phyloP scores from a whole-genome alignment of 2,329 filamentous ascomycete species.

The Verticillium albo-atrum region DNA sequence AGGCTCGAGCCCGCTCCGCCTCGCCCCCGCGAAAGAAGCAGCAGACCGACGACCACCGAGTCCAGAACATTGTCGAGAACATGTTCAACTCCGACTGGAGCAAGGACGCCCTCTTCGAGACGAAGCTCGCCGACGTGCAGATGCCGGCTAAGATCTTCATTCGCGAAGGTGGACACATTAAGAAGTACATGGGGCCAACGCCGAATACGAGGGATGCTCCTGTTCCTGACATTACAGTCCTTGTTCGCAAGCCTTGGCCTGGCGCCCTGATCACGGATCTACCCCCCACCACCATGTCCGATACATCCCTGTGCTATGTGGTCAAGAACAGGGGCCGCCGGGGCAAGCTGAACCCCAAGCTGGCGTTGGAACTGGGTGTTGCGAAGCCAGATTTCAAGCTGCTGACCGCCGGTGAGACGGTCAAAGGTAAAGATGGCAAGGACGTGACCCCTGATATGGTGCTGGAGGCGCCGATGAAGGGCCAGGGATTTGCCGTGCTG shows the following conservation, averaged over 20 bases:
- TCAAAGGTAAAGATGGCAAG: slow-evolving; percentile 59
- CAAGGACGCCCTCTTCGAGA: slow-evolving; percentile 64
- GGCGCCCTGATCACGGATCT: slow-evolving; percentile 59
- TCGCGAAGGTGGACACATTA: slow-evolving; percentile 58
- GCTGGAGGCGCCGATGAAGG: slow-evolving; percentile 60
- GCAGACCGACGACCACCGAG: neutral
- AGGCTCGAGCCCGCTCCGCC: neutral
- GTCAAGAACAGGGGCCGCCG: slow-evolving; percentile 71
- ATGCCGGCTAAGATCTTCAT: slow-evolving; percentile 69
- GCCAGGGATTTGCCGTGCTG: slow-evolving; percentile 72
- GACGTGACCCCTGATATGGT: slow-evolving; percentile 85
- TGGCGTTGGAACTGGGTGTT: slow-evolving; percentile 63
- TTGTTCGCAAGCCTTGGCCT: slow-evolving; percentile 76
- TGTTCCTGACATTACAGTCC: slow-evolving; percentile 63
- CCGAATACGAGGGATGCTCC: slow-evolving; percentile 40
- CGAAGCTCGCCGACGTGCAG: slow-evolving; percentile 59
- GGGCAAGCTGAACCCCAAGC: slow-evolving; percentile 71
- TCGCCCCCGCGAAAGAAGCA: neutral
- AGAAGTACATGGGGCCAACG: slow-evolving; percentile 64
- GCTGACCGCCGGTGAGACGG: slow-evolving; percentile 59
- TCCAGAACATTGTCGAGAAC: slow-evolving; percentile 19
- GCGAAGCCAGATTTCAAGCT: slow-evolving; percentile 48
- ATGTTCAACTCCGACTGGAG: slow-evolving; percentile 49
- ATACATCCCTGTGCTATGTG: slow-evolving; percentile 78
- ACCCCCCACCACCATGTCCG: slow-evolving; percentile 62